Conservation (phyloP, 1,139 yeast species). For the Lodderomyces beijingensis region DNA sequence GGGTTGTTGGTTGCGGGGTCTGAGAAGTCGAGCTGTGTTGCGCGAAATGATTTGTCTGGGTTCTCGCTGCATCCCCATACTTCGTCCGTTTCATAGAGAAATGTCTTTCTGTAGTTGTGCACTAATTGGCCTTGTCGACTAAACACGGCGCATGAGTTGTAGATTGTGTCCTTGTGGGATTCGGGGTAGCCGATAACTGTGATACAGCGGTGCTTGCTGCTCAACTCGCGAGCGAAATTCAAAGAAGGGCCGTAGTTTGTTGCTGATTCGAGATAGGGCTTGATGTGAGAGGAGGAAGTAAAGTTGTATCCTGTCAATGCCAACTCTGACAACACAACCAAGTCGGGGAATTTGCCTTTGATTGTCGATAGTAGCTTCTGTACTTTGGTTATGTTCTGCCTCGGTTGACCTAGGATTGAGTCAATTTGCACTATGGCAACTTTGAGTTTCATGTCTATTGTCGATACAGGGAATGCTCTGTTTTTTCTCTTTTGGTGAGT, state of each 20-base stretch:
- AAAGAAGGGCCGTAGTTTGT: slow-evolving; percentile 41
- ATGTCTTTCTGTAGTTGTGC: slow-evolving; percentile 72
- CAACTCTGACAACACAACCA: slow-evolving; percentile 76
- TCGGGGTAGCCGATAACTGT: slow-evolving; percentile 88
- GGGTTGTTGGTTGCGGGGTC: slow-evolving; percentile 5
- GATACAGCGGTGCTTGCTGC: slow-evolving; percentile 52
- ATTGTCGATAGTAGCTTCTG: slow-evolving; percentile 28
- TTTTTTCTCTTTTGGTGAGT: too few species aligned
- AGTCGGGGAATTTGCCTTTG: slow-evolving; percentile 39
- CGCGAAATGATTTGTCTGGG: slow-evolving; percentile 43
- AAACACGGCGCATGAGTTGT: slow-evolving; percentile 70
- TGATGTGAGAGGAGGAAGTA: slow-evolving; percentile 44
- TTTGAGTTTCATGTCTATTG: slow-evolving; percentile 33
- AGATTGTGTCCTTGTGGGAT: slow-evolving; percentile 32
- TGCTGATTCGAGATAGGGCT: slow-evolving; percentile 53
- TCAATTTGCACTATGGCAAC: slow-evolving; percentile 70
- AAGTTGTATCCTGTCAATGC: slow-evolving; percentile 87
- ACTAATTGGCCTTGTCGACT: slow-evolving; percentile 55
- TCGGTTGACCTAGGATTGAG: slow-evolving; percentile 58
- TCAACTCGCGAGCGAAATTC: slow-evolving; percentile 53
- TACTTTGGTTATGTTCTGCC: slow-evolving; percentile 51
- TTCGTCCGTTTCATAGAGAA: slow-evolving; percentile 76
- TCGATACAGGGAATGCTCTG: too few species aligned
- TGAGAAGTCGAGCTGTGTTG: slow-evolving; percentile 33
- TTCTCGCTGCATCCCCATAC: slow-evolving; percentile 77